phyloP scores from a whole-genome alignment of 83 land plant species.

The Thuja plicata region DNA sequence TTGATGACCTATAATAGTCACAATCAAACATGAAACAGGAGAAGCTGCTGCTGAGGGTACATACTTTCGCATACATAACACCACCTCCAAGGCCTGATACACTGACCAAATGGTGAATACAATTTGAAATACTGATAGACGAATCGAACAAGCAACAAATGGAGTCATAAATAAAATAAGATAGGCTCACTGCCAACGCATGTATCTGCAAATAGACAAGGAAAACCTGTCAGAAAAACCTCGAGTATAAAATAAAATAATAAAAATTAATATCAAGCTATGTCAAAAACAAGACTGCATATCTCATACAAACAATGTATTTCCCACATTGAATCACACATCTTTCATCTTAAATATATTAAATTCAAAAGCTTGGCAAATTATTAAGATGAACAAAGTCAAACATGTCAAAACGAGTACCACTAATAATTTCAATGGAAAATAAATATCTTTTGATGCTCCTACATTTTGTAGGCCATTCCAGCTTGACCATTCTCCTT shows the following conservation, averaged over 20 bases:
- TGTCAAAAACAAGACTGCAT: neutral
- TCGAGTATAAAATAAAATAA: neutral
- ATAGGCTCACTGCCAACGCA: conserved; percentile 55
- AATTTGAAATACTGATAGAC: conserved; percentile 38
- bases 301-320: neutral
- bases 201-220: conserved; percentile 55
- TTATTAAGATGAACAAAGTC: neutral
- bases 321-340: neutral
- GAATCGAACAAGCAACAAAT: conserved; percentile 71
- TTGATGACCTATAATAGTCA: neutral
- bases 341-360: neutral
- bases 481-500: too few species aligned
- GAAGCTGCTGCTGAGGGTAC: neutral
- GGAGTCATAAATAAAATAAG: conserved; percentile 83
- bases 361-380: neutral
- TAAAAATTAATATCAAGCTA: neutral
- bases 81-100: conserved; percentile 77
- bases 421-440: neutral
- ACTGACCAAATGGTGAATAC: conserved; percentile 75
- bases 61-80: conserved; percentile 56
- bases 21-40: neutral
- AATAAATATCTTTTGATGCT: too few species aligned
- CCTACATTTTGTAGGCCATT: too few species aligned
- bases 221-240: neutral
- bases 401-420: neutral